A percentile compares a stretch with the other conserved stretches of the same genome.
Conservation (phyloP, 495 filamentous ascomycete species). For the Aspergillus panamensis region DNA sequence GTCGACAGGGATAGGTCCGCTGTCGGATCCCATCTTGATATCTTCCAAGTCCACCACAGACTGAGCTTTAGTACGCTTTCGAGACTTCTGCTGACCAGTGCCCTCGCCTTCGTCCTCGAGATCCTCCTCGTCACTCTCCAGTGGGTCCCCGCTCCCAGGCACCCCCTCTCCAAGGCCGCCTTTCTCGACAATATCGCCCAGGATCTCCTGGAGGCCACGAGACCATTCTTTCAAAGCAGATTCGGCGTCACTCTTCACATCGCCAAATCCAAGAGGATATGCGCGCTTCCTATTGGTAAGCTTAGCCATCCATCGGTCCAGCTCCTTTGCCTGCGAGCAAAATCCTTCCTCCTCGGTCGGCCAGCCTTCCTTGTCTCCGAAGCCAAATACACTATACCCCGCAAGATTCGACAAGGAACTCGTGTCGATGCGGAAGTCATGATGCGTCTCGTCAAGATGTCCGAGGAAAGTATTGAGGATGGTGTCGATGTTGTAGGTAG, state of each 20-base stretch:
- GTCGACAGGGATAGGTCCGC: slow-evolving; percentile 68
- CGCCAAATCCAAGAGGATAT: slow-evolving; percentile 83
- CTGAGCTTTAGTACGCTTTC: slow-evolving; percentile 43
- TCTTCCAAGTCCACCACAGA: slow-evolving; percentile 79
- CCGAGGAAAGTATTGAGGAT: slow-evolving; percentile 76
- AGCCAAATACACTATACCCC: slow-evolving; percentile 90
- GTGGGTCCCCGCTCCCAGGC: slow-evolving; percentile 71
- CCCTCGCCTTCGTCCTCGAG: slow-evolving; percentile 42
- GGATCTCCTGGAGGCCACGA: slow-evolving; percentile 64
- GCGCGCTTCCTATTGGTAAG: slow-evolving; percentile 75
- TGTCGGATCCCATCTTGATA: slow-evolving; percentile 56
- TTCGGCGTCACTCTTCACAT: slow-evolving; percentile 69
- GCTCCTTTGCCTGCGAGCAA: slow-evolving; percentile 81
- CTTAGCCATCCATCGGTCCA: slow-evolving; percentile 94
- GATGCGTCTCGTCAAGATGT: slow-evolving; percentile 83
- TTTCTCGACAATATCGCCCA: slow-evolving; percentile 58
- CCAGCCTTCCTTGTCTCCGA: slow-evolving; percentile 90
- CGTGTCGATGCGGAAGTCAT: slow-evolving; percentile 94
- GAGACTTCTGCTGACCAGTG: slow-evolving; percentile 27
- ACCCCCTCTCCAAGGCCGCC: slow-evolving; percentile 76
- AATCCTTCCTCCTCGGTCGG: slow-evolving; percentile 85
- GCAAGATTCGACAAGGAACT: slow-evolving; percentile 70
- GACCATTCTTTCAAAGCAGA: slow-evolving; percentile 72
- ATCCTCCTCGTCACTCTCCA: slow-evolving; percentile 79
- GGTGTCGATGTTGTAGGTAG: slow-evolving; percentile 90